phyloP scores from a whole-genome alignment of 202 grass and related monocot genomes.

The Panicum hallii region DNA sequence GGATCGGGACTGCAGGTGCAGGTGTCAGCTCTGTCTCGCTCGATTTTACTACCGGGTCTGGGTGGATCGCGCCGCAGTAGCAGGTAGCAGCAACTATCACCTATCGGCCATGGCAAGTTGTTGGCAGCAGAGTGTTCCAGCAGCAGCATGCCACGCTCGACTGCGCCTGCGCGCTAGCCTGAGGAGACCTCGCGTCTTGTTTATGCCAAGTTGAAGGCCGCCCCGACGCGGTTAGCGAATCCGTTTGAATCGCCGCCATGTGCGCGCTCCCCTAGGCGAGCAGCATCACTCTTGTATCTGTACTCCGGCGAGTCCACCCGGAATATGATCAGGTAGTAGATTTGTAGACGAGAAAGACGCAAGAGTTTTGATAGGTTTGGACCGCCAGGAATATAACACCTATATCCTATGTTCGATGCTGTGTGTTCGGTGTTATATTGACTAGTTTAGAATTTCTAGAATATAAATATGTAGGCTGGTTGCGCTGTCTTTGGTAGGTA shows the following conservation, averaged over 20 bases:
- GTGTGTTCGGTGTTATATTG: no score
- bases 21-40: not conserved
- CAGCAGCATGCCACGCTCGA: not conserved
- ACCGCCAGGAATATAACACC: no score
- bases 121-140: not conserved
- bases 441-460: no score
- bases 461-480: no score
- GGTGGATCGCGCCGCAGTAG: not conserved
- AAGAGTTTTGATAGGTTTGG: no score
- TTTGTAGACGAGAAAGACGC: no score
- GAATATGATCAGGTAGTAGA: no score
- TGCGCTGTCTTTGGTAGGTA: no score
- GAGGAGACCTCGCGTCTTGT: not conserved
- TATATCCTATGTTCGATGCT: no score
- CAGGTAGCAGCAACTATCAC: no score
- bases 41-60: not conserved
- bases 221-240: not conserved
- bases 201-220: conserved; percentile 16
- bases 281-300: no score
- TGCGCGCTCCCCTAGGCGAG: conserved; percentile 28
- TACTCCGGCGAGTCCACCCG: no score
- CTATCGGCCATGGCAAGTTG: not conserved
- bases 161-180: not conserved
- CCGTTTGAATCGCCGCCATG: conserved; percentile 23
- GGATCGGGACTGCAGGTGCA: conserved; percentile 1